A percentile compares a stretch with the other conserved stretches of the same genome.
phyloP scores from a whole-genome alignment of 306 rosid species.

The Pyrus communis region DNA sequence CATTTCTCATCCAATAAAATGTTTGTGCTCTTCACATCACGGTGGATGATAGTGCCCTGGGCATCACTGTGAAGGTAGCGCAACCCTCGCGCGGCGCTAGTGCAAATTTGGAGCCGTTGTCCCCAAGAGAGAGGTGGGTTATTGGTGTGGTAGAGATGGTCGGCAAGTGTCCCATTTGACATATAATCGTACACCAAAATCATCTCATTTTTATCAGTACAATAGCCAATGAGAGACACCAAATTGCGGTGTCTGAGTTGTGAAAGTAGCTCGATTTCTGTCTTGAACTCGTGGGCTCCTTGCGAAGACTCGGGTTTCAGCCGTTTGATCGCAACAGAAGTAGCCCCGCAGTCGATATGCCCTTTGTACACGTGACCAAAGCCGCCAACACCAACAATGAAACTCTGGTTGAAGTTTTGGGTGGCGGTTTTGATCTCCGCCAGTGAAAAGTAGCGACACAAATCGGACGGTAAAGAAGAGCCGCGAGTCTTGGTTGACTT shows the following conservation, averaged over 20 bases:
- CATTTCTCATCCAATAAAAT: slow-evolving; percentile 14
- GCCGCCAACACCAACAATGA: slow-evolving; percentile 30
- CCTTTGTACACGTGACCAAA: slow-evolving; percentile 41
- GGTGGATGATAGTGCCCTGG: slow-evolving; percentile 6
- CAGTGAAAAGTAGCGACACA: slow-evolving; percentile 5
- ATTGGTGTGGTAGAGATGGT: slow-evolving; percentile 7
- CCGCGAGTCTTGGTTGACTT: slow-evolving; percentile 4
- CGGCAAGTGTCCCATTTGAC: neutral
- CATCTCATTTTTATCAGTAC: slow-evolving; percentile 11
- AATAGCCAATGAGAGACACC: slow-evolving; percentile 21
- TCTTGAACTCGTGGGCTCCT: slow-evolving; percentile 27
- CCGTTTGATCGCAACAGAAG: slow-evolving; percentile 19
- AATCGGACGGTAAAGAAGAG: slow-evolving; percentile 13
- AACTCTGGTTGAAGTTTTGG: slow-evolving; percentile 10
- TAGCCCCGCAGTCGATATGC: neutral
- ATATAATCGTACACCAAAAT: slow-evolving; percentile 27
- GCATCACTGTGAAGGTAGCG: slow-evolving; percentile 7
- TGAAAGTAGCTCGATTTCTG: slow-evolving; percentile 30
- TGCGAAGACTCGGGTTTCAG: slow-evolving; percentile 27
- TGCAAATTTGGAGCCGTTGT: slow-evolving; percentile 17
- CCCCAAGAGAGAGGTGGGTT: slow-evolving; percentile 20
- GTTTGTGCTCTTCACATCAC: slow-evolving; percentile 17
- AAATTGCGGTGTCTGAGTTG: slow-evolving; percentile 24
- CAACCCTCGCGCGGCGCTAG: slow-evolving; percentile 11
- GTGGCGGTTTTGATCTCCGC: slow-evolving; percentile 28